A percentile compares a stretch with the other conserved stretches of the same genome.
Evolutionary conservation across 164 flowering plant species (phyloP).

Genomic region (Nymphaea thermarum): DNA sequence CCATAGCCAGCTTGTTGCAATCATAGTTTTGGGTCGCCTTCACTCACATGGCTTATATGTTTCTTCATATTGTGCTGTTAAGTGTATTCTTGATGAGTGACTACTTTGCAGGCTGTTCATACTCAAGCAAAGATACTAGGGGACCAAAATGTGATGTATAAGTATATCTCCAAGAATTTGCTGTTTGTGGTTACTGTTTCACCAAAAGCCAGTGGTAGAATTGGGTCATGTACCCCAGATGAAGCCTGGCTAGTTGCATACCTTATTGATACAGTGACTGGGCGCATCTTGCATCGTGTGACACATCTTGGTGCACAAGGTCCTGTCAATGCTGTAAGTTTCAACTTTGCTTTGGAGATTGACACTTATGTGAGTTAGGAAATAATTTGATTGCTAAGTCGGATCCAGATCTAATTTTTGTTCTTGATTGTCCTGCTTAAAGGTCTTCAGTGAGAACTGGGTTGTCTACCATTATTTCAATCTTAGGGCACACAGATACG

Average conservation of each 20-base stretch:
- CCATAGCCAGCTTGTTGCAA: too few species aligned
- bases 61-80: neutral
- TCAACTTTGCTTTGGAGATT: neutral
- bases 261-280: conserved; percentile 26
- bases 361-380: neutral
- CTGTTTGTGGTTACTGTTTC: conserved; percentile 84
- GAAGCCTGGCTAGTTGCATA: conserved; percentile 53
- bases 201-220: conserved; percentile 69
- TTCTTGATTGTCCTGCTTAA: conserved; percentile 12
- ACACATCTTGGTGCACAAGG: conserved; percentile 46
- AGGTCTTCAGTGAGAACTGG: conserved; percentile 99
- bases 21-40: too few species aligned
- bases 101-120: conserved; percentile 61
- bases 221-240: conserved; percentile 82
- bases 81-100: neutral
- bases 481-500: conserved; percentile 93
- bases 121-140: conserved; percentile 81
- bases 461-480: conserved; percentile 97
- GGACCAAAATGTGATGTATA: conserved; percentile 83
- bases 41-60: too few species aligned
- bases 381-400: neutral
- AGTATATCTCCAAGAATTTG: conserved; percentile 77
- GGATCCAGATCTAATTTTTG: neutral
- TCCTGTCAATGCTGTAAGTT: conserved; percentile 91
- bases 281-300: conserved; percentile 25